Evolutionary conservation across 2,329 filamentous ascomycete species (phyloP).

Genomic region (Exophiala xenobiotica): DNA sequence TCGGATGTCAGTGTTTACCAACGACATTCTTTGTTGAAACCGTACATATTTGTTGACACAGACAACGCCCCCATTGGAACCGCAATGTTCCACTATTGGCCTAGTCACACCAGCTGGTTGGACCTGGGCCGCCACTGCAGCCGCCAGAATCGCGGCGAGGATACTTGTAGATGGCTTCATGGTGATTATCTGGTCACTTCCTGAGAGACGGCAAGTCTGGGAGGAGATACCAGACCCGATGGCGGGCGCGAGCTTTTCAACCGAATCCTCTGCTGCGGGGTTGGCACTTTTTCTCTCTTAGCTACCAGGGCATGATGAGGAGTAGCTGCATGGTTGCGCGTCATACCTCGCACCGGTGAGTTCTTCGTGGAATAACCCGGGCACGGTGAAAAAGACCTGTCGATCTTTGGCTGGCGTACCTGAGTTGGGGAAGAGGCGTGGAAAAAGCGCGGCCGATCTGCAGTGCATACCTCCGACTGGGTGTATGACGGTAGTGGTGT

Average conservation of each 20-base stretch:
- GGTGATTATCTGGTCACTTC: not conserved
- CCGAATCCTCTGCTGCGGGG: conserved; percentile 1
- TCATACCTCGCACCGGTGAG: not conserved
- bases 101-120: conserved; percentile 30
- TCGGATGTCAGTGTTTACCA: not conserved
- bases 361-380: not conserved
- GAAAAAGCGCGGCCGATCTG: conserved; percentile 4
- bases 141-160: conserved; percentile 13
- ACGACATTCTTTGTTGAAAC: not conserved
- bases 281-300: not conserved
- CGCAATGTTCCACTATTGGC: conserved; percentile 35
- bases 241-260: not conserved
- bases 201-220: not conserved
- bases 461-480: conserved; percentile 6
- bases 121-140: conserved; percentile 28
- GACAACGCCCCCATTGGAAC: conserved; percentile 34
- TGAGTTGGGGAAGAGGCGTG: not conserved
- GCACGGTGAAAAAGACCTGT: not conserved
- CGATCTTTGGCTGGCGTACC: conserved; percentile 1
- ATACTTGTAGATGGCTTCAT: conserved; percentile 10
- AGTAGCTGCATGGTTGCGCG: not conserved
- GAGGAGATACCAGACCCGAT: not conserved
- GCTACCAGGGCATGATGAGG: not conserved
- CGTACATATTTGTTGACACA: conserved; percentile 43
- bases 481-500: not conserved